Evolutionary conservation across 2,329 filamentous ascomycete genomes (phyloP), one percentile per base, ranked within the genome.

Genomic region (Pseudogymnoascus sp.): DNA sequence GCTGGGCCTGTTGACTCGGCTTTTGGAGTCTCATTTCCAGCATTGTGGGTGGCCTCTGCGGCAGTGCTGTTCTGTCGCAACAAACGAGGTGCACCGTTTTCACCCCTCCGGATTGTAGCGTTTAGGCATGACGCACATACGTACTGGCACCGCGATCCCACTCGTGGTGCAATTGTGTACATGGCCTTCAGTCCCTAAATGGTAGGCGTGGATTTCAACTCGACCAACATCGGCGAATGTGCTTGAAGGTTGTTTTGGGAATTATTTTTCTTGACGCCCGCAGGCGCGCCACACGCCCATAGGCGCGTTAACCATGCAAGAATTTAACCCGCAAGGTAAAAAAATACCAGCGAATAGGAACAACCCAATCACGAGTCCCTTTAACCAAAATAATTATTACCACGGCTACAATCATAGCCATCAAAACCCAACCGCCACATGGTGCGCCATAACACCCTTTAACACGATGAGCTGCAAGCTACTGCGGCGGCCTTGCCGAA

Each of bases 321-420:
- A 56, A 33, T 22, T 53, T 56, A 56, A 56, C 50, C 50, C 50
- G 50, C 50, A 56, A 56, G 50, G 50, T 56, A 56, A 35, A 56
- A 56, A 56, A 56, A 56, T 22, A 24, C 28, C 28, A 33, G 16
- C 50, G 50, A 35, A 56, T 56, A 56, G 28, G 50, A 56, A 22
- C 28, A 33, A 5, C 16, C 28, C 50, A 56, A 56, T 56, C 50
- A 33, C 31, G 50, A 33, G 50, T 35, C 50, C 28, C 50, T 35
- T 56, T 11, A 46, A 56, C 26, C 19, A 56, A 56, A 56, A 56
- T 56, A 56, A 56, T 33, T 56, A 56, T 33, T 33, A 33, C 26
- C 28, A 33, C 46, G 2, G 11, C 46, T 6, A 56, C 50, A 12
- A 56, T 14, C 14, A 56, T 26, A 56, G 10, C 28, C 50, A 35